Base-by-base conservation (phyloP, 2,329 filamentous ascomycete genomes). In the Exophiala bonariae region DNA sequence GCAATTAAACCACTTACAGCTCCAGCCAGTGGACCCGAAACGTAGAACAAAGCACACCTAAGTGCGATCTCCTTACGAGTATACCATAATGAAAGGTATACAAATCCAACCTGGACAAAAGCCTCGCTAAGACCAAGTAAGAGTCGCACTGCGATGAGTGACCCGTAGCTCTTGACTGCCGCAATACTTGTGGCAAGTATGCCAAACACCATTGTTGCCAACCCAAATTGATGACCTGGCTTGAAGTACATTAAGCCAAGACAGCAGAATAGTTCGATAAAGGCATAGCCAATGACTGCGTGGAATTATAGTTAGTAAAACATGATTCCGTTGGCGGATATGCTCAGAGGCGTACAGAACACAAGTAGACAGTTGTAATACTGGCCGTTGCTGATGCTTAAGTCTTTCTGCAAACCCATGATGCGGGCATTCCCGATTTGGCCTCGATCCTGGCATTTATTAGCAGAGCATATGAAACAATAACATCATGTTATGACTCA, bases 351-450 rank as follows among this genome's bases (percentile, higher is more conserved):
- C 36, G 32, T n/a, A 47, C 44, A 47, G 44, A 47, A 47, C 37
- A 47, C 41, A 35, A 41, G 40, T 16, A 47, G 16, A 22, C 44
- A 47, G 37, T 47, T 47, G 37, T 41, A 47, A 16, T 41, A 47
- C 44, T 47, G 23, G 9, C 41, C 17, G 14, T 9, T n/a, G n/a
- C n/a, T 41, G n/a, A 41, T 34, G 20, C n/a, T 18, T 8, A 47
- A 31, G n/a, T 47, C 44, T 11, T 11, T 35, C 26, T 47, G 37
- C 11, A 47, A 41, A 4, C 36, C 44, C 30, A 47, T 40, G 26
- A 47, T 34, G 34, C 44, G 36, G 28, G 44, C 36, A 34, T 41
- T 47, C 14, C 44, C 44, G 3, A 47, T 11, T 7, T 35, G 36
- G 14, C 37, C 44, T 2, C 44, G 36, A 22, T 47, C 44, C 44